Conservation (phyloP, 306 rosid species). For the Castanea mollissima region DNA sequence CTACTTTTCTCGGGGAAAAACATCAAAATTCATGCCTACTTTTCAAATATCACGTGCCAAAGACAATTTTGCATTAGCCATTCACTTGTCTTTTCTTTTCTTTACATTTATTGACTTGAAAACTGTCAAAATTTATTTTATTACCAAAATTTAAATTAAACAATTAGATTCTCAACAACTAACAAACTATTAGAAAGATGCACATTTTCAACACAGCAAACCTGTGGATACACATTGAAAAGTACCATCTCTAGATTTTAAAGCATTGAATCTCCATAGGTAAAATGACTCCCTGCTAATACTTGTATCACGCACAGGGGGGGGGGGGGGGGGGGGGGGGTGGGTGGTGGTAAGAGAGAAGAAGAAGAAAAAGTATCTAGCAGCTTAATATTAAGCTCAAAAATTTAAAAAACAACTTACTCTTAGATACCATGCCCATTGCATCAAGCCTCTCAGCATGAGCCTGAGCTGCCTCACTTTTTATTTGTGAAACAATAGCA, state of each 20-base stretch:
- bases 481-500: constrained; percentile 34
- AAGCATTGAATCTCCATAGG: neutral
- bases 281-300: neutral
- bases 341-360: neutral
- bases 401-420: constrained; percentile 35
- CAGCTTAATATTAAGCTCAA: neutral
- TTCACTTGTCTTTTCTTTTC: neutral
- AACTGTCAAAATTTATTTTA: neutral
- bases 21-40: neutral
- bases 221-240: constrained; percentile 16
- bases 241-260: neutral
- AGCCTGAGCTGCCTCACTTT: constrained; percentile 51
- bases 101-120: neutral
- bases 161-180: neutral
- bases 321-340: neutral
- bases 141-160: neutral
- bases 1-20: neutral
- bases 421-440: constrained; percentile 33
- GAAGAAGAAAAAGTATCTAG: neutral
- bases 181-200: constrained; percentile 11
- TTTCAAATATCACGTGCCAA: neutral
- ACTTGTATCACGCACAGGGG: neutral
- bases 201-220: neutral
- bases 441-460: constrained; percentile 51
- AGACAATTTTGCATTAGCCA: neutral